Evolutionary conservation across 2,329 filamentous ascomycete genomes (phyloP), one percentile per base, ranked within the genome.

Genomic region (Amauroascus niger): DNA sequence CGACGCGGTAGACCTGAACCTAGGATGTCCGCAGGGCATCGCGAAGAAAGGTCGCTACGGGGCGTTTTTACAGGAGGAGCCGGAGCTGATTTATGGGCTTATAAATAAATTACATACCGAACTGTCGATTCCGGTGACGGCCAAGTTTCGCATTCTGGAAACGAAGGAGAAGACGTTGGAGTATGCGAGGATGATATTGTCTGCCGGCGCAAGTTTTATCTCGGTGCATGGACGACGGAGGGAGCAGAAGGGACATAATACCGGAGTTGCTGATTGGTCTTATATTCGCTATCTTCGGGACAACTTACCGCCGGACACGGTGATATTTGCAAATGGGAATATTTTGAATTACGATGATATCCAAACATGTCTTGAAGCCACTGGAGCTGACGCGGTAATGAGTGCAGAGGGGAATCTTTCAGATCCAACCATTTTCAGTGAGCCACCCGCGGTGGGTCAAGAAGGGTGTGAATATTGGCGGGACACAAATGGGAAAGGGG

Each of bases 301-400:
- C 9, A 86, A 84, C 57, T 72, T 98, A 28, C 91, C 91, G 0
- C 73, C 78, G 1, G 89, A 96, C 46, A 94, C 89, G 6, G 93
- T 98, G 22, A 81, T 98, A 2, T 97, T 98, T 66, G 93, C 93
- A 2, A 98, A 98, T 68, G 93, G 93, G 11, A 98, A 98, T 65
- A 84, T 96, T 33, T 73, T 98, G 55, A 85, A 87, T 66, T 78
- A 85, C 55, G 83, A 76, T 0, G 91, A 98, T 66, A 74, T 98
- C 9, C 79, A 84, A 49, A 74, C 73, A 18, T 97, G 91, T 64
- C 73, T 98, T 18, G 79, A 82, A 48, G 87, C 78, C 3, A 98
- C 93, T 0, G 89, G 90, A 0, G 91, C 84, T 1, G 93, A 98
- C 67, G 93, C 80, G 16, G 82, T 98, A 49, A 97, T 98, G 93